Evolutionary conservation across 805 yeast genomes (phyloP).

Genomic region (Suhomyces emberorum): DNA sequence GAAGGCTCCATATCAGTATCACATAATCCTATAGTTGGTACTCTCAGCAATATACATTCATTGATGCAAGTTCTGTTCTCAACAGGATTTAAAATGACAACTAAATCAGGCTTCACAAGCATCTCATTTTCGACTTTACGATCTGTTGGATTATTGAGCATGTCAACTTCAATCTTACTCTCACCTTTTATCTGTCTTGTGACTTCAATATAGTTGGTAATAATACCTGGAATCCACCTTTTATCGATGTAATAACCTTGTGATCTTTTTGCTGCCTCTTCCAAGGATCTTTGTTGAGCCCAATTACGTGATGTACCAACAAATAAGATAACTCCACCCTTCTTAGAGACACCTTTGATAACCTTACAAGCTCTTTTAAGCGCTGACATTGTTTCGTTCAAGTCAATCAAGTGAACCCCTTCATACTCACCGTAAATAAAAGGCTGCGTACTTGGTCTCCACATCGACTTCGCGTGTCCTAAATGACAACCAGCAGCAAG

Average conservation of each 20-base stretch:
- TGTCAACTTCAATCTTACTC: slow-evolving; percentile 58
- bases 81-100: slow-evolving; percentile 81
- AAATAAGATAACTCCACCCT: slow-evolving; percentile 81
- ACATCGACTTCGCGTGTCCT: slow-evolving; percentile 81
- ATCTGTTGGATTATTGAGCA: slow-evolving; percentile 64
- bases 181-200: slow-evolving; percentile 48
- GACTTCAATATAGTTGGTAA: slow-evolving; percentile 78
- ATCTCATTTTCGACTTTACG: slow-evolving; percentile 51
- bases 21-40: slow-evolving; percentile 90
- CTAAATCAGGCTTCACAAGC: slow-evolving; percentile 82
- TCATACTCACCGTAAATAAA: slow-evolving; percentile 84
- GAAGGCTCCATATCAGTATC: slow-evolving; percentile 94
- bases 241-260: slow-evolving; percentile 78
- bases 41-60: slow-evolving; percentile 77
- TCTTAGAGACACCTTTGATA: slow-evolving; percentile 74
- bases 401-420: slow-evolving; percentile 87
- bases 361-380: slow-evolving; percentile 82
- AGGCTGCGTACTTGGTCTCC: slow-evolving; percentile 81
- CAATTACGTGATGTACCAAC: slow-evolving; percentile 78
- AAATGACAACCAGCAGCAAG: slow-evolving; percentile 93
- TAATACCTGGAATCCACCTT: slow-evolving; percentile 93
- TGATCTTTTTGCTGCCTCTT: slow-evolving; percentile 73
- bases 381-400: slow-evolving; percentile 74
- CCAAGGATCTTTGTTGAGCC: slow-evolving; percentile 65
- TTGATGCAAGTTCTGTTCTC: slow-evolving; percentile 76